phyloP scores from a whole-genome alignment of 2,329 filamentous ascomycete genomes.

The Hyphodiscus sp. region DNA sequence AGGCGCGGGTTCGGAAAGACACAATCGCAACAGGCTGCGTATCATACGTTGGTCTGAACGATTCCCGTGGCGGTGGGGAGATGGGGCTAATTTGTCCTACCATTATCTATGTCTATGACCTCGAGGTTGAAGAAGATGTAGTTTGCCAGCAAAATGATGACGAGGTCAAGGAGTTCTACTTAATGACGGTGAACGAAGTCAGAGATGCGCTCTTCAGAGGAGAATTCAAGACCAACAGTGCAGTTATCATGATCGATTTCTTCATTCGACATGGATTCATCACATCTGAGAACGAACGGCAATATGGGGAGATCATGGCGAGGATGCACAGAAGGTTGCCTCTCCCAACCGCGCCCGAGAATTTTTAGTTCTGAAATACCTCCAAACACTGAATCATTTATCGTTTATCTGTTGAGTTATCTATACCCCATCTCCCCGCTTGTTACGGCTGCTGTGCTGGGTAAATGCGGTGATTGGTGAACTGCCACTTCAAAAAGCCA shows the following conservation, averaged over 20 bases:
- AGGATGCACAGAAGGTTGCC: slow-evolving; percentile 5
- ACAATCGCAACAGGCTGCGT: not conserved
- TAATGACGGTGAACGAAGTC: slow-evolving; percentile 56
- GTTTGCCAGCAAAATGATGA: slow-evolving; percentile 63
- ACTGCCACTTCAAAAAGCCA: too few relatives aligned
- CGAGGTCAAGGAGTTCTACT: slow-evolving; percentile 69
- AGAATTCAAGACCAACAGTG: slow-evolving; percentile 82
- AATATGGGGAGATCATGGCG: slow-evolving; percentile 2
- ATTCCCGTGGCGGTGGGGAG: not conserved
- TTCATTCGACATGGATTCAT: slow-evolving; percentile 70
- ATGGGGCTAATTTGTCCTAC: not conserved
- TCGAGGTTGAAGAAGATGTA: slow-evolving; percentile 54
- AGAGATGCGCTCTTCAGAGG: slow-evolving; percentile 53
- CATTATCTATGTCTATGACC: slow-evolving; percentile 64
- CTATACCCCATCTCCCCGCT: too few relatives aligned
- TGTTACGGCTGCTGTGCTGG: too few relatives aligned
- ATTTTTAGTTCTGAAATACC: not conserved
- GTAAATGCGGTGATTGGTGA: too few relatives aligned
- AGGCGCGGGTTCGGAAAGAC: slow-evolving; percentile 61
- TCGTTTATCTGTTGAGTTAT: too few relatives aligned
- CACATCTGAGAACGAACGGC: slow-evolving; percentile 59
- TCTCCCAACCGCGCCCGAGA: not conserved
- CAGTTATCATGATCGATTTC: slow-evolving; percentile 72
- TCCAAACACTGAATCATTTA: too few relatives aligned
- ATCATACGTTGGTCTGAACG: not conserved